These are phyloP conservation scores for Colletotrichum somersetense DNA, from an alignment of 2,329 filamentous ascomycete species.

Conservation along the genomic window DNA sequence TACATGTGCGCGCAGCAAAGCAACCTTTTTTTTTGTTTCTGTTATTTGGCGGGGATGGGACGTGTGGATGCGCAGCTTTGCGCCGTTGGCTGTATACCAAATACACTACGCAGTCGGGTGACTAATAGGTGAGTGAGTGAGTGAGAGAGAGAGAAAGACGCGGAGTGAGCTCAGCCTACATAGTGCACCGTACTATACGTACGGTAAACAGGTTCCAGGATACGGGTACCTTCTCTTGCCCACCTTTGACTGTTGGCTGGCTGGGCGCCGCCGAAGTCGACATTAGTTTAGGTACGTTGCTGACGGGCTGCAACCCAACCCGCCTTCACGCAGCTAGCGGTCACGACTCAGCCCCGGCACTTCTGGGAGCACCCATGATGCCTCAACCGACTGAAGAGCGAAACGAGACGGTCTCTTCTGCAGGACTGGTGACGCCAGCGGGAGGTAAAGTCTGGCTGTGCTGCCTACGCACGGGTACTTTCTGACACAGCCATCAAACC, in stretches of 20 bases:
- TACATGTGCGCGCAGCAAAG: constrained; percentile 12
- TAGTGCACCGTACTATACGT: not conserved
- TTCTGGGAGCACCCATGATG: constrained; percentile 37
- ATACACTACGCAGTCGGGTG: not conserved
- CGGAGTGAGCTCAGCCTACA: too few relatives aligned
- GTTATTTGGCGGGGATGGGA: constrained; percentile 38
- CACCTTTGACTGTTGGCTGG: constrained; percentile 5
- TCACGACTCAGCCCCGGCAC: constrained; percentile 38
- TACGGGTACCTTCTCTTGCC: not conserved
- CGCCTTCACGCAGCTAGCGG: constrained; percentile 35
- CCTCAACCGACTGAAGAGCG: constrained; percentile 18
- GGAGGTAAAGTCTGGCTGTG: constrained; percentile 19
- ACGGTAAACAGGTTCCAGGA: not conserved
- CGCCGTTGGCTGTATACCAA: not conserved
- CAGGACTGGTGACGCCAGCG: constrained; percentile 17
- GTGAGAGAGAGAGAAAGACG: not conserved
- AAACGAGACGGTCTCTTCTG: not conserved
- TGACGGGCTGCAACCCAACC: constrained; percentile 28
- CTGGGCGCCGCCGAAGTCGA: constrained; percentile 9
- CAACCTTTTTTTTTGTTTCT: constrained; percentile 3
- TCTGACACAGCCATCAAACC: constrained; percentile 40
- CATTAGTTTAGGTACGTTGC: constrained; percentile 20
- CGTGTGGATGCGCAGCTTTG: constrained; percentile 26
- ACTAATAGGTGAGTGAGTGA: not conserved
- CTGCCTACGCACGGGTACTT: constrained; percentile 38